These are phyloP conservation scores for Hemisphaericaspora xylofermentans DNA, from an alignment of 1,139 yeast species.

Conservation along the genomic window DNA sequence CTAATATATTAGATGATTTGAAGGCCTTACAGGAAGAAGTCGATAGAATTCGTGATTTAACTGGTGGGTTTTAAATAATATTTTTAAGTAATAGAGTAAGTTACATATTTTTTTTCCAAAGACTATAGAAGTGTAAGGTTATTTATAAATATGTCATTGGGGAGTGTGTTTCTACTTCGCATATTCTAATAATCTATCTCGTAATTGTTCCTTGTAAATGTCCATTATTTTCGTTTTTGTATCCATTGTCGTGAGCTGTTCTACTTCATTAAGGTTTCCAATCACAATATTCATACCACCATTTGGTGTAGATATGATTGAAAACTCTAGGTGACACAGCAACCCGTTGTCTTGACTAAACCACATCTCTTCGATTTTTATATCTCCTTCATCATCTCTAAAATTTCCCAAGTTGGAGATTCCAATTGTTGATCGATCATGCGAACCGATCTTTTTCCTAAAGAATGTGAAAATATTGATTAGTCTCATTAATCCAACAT, in stretches of 20 bases:
- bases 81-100: background rate
- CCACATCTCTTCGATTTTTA: slow-evolving; percentile 21
- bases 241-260: slow-evolving; percentile 4
- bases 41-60: slow-evolving; percentile 50
- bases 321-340: slow-evolving; percentile 20
- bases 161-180: background rate
- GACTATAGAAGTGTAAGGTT: slow-evolving; percentile 2
- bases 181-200: slow-evolving; percentile 2
- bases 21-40: slow-evolving; percentile 66
- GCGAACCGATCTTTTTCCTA: slow-evolving; percentile 11
- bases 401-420: slow-evolving; percentile 29
- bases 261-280: slow-evolving; percentile 18
- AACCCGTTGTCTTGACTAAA: slow-evolving; percentile 29
- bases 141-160: background rate
- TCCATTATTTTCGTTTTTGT: slow-evolving; percentile 8
- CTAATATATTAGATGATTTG: slow-evolving; percentile 58
- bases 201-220: slow-evolving; percentile 8
- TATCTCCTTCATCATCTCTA: slow-evolving; percentile 10
- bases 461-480: slow-evolving; percentile 16
- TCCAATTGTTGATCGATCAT: slow-evolving; percentile 20
- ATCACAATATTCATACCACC: slow-evolving; percentile 25
- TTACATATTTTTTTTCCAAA: background rate
- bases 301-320: slow-evolving; percentile 19
- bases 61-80: slow-evolving; percentile 42
- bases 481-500: slow-evolving; percentile 20